A percentile compares a stretch with the other conserved stretches of the same genome.
Conservation (phyloP, 2,329 filamentous ascomycete genomes). For the Microcyclospora pomicola region DNA sequence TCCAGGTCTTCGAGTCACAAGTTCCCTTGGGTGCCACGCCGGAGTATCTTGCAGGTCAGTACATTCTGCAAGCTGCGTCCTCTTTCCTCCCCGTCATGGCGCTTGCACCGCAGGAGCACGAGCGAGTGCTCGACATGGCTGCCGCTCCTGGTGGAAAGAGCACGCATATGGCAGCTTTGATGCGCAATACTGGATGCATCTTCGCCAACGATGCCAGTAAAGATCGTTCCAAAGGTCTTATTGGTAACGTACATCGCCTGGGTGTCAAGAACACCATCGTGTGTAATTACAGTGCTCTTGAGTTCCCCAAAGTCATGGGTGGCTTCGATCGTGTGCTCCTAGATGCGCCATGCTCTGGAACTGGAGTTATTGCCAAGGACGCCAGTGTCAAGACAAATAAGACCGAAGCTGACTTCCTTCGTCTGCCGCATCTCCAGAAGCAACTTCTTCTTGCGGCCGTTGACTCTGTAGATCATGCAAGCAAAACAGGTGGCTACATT, state of each 20-base stretch:
- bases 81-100: conserved; percentile 98
- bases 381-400: conserved; percentile 97
- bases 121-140: conserved; percentile 88
- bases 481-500: conserved; percentile 86
- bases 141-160: conserved; percentile 93
- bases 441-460: conserved; percentile 86
- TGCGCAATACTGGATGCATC: conserved; percentile 93
- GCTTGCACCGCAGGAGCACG: conserved; percentile 80
- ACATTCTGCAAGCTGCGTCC: conserved; percentile 91
- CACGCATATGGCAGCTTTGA: conserved; percentile 87
- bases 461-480: conserved; percentile 81
- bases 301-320: conserved; percentile 87
- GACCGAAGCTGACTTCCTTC: conserved; percentile 86
- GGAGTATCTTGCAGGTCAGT: conserved; percentile 93
- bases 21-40: conserved; percentile 85
- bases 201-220: conserved; percentile 97
- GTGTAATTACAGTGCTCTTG: conserved; percentile 85
- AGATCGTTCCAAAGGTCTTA: conserved; percentile 83
- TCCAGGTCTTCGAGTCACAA: conserved; percentile 88
- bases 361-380: conserved; percentile 95
- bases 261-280: conserved; percentile 90
- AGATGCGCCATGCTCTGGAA: conserved; percentile 90
- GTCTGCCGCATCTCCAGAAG: conserved; percentile 86
- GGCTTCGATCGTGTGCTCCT: conserved; percentile 91
- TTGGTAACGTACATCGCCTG: conserved; percentile 92